phyloP scores from a whole-genome alignment of 2,329 filamentous ascomycete species.

The Trichoderma cornu-damae region DNA sequence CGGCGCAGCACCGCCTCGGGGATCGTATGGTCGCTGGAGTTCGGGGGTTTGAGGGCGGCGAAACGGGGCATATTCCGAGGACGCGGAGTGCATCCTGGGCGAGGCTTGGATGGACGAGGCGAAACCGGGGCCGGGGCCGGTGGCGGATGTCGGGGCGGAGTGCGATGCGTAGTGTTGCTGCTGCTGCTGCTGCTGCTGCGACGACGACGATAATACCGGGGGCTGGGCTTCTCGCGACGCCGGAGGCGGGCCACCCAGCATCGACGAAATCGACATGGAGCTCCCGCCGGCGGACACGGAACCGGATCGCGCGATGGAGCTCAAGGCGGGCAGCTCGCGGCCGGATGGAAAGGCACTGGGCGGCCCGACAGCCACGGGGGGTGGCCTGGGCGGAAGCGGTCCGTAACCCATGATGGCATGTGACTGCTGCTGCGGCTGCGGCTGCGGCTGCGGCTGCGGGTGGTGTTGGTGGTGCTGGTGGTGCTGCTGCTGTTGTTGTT shows the following conservation, averaged over 20 bases:
- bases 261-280: slow-evolving; percentile 58
- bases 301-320: slow-evolving; percentile 44
- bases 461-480: slow-evolving; percentile 29
- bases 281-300: slow-evolving; percentile 36
- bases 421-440: slow-evolving; percentile 30
- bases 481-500: slow-evolving; percentile 28
- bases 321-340: slow-evolving; percentile 50
- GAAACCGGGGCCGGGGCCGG: slow-evolving; percentile 42
- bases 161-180: slow-evolving; percentile 45
- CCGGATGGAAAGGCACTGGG: slow-evolving; percentile 43
- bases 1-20: slow-evolving; percentile 40
- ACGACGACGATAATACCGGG: slow-evolving; percentile 22
- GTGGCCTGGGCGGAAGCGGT: slow-evolving; percentile 43
- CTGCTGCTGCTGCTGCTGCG: too few species aligned
- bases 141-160: slow-evolving; percentile 35
- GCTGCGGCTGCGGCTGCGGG: slow-evolving; percentile 29
- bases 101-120: slow-evolving; percentile 49
- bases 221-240: slow-evolving; percentile 40
- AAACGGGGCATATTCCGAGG: slow-evolving; percentile 57
- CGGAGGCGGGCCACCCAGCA: slow-evolving; percentile 50
- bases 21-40: slow-evolving; percentile 52
- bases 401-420: slow-evolving; percentile 38
- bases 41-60: slow-evolving; percentile 71
- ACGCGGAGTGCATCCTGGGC: slow-evolving; percentile 49
- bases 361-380: slow-evolving; percentile 40